Base-by-base conservation (phyloP, 1,139 yeast species). In the Zygoascus meyerae region DNA sequence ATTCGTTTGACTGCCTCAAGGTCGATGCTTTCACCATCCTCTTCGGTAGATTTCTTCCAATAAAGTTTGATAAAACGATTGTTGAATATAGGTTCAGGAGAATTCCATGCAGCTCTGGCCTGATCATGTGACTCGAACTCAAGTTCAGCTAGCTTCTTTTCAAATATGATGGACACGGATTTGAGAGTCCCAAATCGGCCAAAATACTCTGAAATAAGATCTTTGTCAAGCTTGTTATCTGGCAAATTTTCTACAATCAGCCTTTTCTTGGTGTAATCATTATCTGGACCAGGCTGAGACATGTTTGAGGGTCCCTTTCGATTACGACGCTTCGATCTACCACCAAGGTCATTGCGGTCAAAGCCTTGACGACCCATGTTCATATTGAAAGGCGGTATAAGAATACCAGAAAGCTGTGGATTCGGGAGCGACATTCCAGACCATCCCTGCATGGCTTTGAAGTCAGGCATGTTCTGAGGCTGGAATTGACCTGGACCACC, bases 11-110 rank as follows among this genome's bases (percentile, higher is more conserved):
- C 61, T 4, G 63, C 66, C 42, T 71, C 74, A 16, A 68, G 42
- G 50, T 73, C 72, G 14, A 65, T 48, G 40, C 62, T 56, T 5
- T 61, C 54, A 17, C 53, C 51, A 36, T 48, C 50, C 5, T 45
- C 40, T 9, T 30, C 38, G 15, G 18, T 34, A 10, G 26, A 12
- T 16, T 40, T 40, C n/a, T 70, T 64, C 72, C 74, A 74, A 58
- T 60, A 73, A 29, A 74, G 67, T 55, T 72, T 73, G 51, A 74
- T 70, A 52, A 74, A 73, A 44, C 78, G 66, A 59, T 74, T 74
- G 48, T 66, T 70, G 52, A 74, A 74, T n/a, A 74, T 68, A 3
- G 78, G 73, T 2, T 59, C 67, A 0, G 77, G 74, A 12, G 68
- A 65, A 4, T 59, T 49, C 68, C 74, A 74, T 1, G 78, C 78